phyloP scores from a whole-genome alignment of 2,329 filamentous ascomycete species.

The Tympanopsis confertula region DNA sequence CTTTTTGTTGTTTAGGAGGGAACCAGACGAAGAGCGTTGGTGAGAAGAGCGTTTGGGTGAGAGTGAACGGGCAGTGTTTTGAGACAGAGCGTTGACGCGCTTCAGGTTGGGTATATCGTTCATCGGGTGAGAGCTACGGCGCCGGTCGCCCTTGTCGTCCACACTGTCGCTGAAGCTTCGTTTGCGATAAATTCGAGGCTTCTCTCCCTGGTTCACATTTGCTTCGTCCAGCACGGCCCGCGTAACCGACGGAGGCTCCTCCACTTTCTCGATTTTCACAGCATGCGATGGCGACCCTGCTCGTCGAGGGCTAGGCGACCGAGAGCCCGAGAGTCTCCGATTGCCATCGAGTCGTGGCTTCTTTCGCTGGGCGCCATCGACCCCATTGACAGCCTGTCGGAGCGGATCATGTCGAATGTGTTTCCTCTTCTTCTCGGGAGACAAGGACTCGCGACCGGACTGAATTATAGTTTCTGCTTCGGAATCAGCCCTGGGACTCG shows the following conservation, averaged over 20 bases:
- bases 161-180: slow-evolving; percentile 22
- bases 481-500: slow-evolving; percentile 27
- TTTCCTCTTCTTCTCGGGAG: slow-evolving; percentile 30
- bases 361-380: no score
- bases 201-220: slow-evolving; percentile 11
- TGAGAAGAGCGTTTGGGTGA: slow-evolving; percentile 21
- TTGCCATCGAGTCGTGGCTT: not conserved
- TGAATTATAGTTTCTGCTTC: slow-evolving; percentile 35
- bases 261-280: not conserved
- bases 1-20: slow-evolving; percentile 16
- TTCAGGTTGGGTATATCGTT: no score
- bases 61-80: slow-evolving; percentile 15
- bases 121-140: no score
- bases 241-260: no score
- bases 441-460: slow-evolving; percentile 27
- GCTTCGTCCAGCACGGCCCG: no score
- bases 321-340: not conserved
- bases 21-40: slow-evolving; percentile 20
- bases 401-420: slow-evolving; percentile 22
- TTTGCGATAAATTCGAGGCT: slow-evolving; percentile 13
- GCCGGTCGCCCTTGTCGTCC: slow-evolving; percentile 6
- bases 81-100: not conserved
- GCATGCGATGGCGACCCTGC: not conserved
- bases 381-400: slow-evolving; percentile 8
- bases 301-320: not conserved